Percentiles rank a stretch among this genome's conserved stretches.
Evolutionary conservation across 805 yeast species (phyloP).

Genomic region (Wickerhamiella azymoides): DNA sequence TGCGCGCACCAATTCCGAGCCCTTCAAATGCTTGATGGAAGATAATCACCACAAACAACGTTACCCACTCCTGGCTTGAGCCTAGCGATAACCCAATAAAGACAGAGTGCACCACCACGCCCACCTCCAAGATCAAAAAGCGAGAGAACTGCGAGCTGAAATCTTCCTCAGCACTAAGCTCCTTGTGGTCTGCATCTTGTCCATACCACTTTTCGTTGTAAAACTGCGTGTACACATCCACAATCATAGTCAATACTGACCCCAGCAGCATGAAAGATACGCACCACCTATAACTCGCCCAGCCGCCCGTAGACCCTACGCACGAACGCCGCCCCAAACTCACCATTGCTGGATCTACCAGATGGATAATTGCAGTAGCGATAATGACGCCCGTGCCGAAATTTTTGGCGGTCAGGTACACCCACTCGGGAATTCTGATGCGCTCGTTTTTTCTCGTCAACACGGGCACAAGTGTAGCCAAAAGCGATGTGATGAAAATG

Average conservation of each 20-base stretch:
- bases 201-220: constrained; percentile 18
- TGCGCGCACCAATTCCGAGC: constrained; percentile 60
- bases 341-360: constrained; percentile 31
- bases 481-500: constrained; percentile 35
- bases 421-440: constrained; percentile 20
- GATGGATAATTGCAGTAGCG: constrained; percentile 62
- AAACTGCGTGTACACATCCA: constrained; percentile 36
- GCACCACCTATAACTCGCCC: constrained; percentile 44
- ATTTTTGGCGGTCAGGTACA: constrained; percentile 28
- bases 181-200: background rate
- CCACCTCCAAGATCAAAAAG: constrained; percentile 51
- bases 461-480: constrained; percentile 34
- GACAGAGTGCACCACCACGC: constrained; percentile 61
- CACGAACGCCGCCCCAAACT: constrained; percentile 26
- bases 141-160: constrained; percentile 29
- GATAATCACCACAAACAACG: constrained; percentile 49
- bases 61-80: constrained; percentile 45
- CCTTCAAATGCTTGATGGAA: constrained; percentile 77
- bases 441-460: constrained; percentile 18
- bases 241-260: constrained; percentile 32
- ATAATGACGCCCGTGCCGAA: constrained; percentile 70
- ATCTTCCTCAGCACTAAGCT: constrained; percentile 1
- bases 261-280: constrained; percentile 40
- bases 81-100: constrained; percentile 60
- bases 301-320: constrained; percentile 31